A percentile compares a stretch with the other conserved stretches of the same genome.
These are phyloP conservation scores for Trametes pubescens DNA, from an alignment of 1,284 basidiomycete genomes.

Conservation along the genomic window DNA sequence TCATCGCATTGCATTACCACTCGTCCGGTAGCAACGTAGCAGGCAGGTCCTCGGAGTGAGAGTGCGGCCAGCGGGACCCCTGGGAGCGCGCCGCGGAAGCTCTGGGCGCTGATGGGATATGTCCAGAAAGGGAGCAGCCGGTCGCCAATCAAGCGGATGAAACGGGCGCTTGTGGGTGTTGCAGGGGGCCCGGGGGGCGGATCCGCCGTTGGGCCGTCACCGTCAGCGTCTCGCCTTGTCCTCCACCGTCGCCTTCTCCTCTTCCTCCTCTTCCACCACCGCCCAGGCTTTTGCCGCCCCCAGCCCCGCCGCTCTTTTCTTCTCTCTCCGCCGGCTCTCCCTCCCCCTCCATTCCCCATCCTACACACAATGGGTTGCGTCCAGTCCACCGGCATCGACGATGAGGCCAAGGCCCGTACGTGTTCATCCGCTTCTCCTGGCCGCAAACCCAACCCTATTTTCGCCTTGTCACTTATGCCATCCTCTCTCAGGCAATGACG, in stretches of 20 bases:
- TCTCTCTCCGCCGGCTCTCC: conserved; percentile 29
- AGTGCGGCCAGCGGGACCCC: conserved; percentile 2
- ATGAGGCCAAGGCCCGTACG: conserved; percentile 85
- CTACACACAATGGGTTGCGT: conserved; percentile 72
- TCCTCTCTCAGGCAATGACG: conserved; percentile 77
- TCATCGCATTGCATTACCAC: background rate
- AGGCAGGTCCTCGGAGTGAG: background rate
- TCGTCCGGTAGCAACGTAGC: no score
- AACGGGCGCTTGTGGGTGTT: conserved; percentile 13
- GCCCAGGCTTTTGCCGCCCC: conserved; percentile 26
- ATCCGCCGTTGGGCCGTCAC: conserved; percentile 11
- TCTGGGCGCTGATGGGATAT: conserved; percentile 1
- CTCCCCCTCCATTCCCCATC: conserved; percentile 18
- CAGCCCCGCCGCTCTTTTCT: conserved; percentile 33
- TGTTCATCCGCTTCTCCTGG: conserved; percentile 37
- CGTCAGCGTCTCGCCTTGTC: background rate
- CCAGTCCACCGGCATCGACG: conserved; percentile 74
- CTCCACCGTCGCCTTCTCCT: conserved; percentile 17
- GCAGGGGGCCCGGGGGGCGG: conserved; percentile 10
- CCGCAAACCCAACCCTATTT: conserved; percentile 3
- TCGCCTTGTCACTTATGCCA: conserved; percentile 15
- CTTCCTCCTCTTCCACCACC: conserved; percentile 25
- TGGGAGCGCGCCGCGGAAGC: conserved; percentile 5
- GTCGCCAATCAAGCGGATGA: conserved; percentile 26
- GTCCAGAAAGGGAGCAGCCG: conserved; percentile 16